phyloP scores from a whole-genome alignment of 768 basidiomycete genomes.

The Wakefieldia striispora region DNA sequence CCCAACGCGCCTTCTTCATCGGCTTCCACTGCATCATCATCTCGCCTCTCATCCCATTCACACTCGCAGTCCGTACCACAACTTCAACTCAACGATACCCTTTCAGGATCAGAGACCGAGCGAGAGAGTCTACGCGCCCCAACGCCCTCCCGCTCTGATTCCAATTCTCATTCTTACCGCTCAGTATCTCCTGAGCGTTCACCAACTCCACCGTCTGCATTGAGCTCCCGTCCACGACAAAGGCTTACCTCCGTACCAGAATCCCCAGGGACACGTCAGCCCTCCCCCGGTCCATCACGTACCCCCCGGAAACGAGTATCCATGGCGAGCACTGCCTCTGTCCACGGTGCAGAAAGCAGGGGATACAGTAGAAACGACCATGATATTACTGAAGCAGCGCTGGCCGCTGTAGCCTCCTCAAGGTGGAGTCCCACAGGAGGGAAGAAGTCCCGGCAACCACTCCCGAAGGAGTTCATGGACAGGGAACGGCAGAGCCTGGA shows the following conservation, averaged over 20 bases:
- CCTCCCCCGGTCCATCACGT: conserved; percentile 40
- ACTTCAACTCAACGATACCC: conserved; percentile 34
- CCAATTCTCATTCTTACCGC: conserved; percentile 30
- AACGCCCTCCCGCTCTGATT: conserved; percentile 31
- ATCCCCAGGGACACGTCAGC: conserved; percentile 40
- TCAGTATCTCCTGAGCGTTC: conserved; percentile 40
- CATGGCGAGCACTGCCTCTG: conserved; percentile 32
- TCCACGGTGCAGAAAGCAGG: conserved; percentile 23
- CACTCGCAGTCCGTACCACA: conserved; percentile 28
- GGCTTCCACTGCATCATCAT: conserved; percentile 35
- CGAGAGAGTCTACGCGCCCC: conserved; percentile 51
- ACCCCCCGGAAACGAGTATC: conserved; percentile 45
- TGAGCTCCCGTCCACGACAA: conserved; percentile 30
- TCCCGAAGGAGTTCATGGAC: conserved; percentile 50
- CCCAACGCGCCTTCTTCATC: conserved; percentile 34
- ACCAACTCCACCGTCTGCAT: conserved; percentile 36
- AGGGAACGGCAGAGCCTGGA: conserved; percentile 37
- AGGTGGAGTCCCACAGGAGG: conserved; percentile 49
- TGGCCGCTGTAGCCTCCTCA: conserved; percentile 59
- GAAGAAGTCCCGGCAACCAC: conserved; percentile 47
- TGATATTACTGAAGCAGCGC: conserved; percentile 53
- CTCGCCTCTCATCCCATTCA: conserved; percentile 35
- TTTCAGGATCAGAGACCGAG: conserved; percentile 83
- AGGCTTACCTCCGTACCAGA: conserved; percentile 50
- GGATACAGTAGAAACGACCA: conserved; percentile 22